Evolutionary conservation across 371 early-diverging fungal species (phyloP).

Genomic region (Lichtheimia corymbifera): DNA sequence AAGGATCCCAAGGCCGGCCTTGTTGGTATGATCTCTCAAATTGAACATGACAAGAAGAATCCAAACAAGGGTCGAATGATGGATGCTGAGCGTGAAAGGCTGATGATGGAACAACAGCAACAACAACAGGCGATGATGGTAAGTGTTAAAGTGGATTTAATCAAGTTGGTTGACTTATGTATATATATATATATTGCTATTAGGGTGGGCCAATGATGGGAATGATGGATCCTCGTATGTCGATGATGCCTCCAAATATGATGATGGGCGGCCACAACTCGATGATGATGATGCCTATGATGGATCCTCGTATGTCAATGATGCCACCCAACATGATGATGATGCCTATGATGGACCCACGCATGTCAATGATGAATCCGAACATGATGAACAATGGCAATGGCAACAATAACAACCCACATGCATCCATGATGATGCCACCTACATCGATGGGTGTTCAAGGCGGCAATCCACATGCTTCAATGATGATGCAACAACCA

Average conservation of each 20-base stretch:
- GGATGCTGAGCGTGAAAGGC: conserved; percentile 27
- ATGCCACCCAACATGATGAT: conserved; percentile 25
- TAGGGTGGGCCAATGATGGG: conserved; percentile 21
- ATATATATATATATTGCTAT: not conserved
- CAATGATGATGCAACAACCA: conserved; percentile 21
- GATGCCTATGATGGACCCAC: conserved; percentile 36
- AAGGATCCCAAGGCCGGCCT: conserved; percentile 31
- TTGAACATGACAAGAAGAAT: conserved; percentile 36
- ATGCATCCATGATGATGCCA: conserved; percentile 24
- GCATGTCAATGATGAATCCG: conserved; percentile 19
- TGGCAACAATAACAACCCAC: conserved; percentile 7
- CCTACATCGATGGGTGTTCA: too few relatives aligned
- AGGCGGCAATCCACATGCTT: conserved; percentile 8
- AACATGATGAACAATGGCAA: conserved; percentile 11
- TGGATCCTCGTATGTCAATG: conserved; percentile 39
- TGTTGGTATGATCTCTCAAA: conserved; percentile 39
- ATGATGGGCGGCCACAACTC: conserved; percentile 12
- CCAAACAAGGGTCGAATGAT: conserved; percentile 13
- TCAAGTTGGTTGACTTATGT: too few relatives aligned
- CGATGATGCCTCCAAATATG: conserved; percentile 28
- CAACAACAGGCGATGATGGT: conserved; percentile 21
- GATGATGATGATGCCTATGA: conserved; percentile 35
- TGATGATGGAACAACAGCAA: conserved; percentile 32
- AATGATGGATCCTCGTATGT: conserved; percentile 9
- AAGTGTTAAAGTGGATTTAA: not conserved